Evolutionary conservation across 805 yeast species (phyloP), one percentile per base, ranked within the genome.

Genomic region (Candida xiaguanensis): DNA sequence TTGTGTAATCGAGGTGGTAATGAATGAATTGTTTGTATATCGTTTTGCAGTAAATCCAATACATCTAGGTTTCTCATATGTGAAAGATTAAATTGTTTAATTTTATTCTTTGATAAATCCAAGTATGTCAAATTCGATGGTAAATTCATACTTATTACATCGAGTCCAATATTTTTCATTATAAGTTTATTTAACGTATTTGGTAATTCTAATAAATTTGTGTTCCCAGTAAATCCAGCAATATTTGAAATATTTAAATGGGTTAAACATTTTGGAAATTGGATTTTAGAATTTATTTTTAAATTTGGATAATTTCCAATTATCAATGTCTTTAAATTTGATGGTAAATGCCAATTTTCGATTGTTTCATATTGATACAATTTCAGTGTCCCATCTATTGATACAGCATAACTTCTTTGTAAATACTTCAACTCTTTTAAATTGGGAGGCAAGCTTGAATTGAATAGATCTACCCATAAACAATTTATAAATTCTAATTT

Each of bases 261-360:
- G 5, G 13, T 24, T 15, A 39, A 34, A 12, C 13, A 8, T 14
- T 30, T 5, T 8, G 42, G 42, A 12, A 23, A 32, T 6, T 11
- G 6, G 9, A 32, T 13, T 11, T 19, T 23, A 2, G 25, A 23
- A 11, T n/a, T 24, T 3, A 39, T 14, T 24, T 23, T 29, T 16
- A 39, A 14, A 22, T 29, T 32, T 14, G 42, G 34, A 14, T 34
- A 16, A 29, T 34, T 34, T 30, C 33, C 35, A 30, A 39, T 14
- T 3, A 12, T 23, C 14, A 39, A 24, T 3, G 14, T 2, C 13
- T 24, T 39, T 19, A 39, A 22, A 15, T 7, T 13, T 18, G 15
- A 3, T 2, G 42, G 42, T 25, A 39, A 17, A 6, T 22, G 28
- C 14, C 24, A 34, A 14, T 34, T 29, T 2, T 16, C 18, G n/a